These are phyloP conservation scores for Heterobasidion occidentale DNA, from an alignment of 1,284 basidiomycete genomes.

Conservation along the genomic window DNA sequence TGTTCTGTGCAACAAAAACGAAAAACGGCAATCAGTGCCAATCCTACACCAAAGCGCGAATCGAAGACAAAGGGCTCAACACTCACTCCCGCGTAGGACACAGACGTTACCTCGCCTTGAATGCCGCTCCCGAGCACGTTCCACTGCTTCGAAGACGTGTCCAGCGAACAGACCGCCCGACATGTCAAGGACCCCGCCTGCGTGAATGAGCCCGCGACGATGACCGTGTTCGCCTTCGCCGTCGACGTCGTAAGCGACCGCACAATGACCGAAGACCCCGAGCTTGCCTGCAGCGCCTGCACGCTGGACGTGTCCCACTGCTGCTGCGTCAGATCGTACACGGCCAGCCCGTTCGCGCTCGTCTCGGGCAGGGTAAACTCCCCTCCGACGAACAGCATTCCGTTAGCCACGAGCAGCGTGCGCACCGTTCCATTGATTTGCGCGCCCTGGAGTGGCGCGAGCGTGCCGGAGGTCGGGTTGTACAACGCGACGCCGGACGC, in stretches of 20 bases:
- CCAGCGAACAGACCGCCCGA: slow-evolving; percentile 75
- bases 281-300: slow-evolving; percentile 46
- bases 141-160: slow-evolving; percentile 70
- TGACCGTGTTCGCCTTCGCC: slow-evolving; percentile 54
- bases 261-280: slow-evolving; percentile 58
- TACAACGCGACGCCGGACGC: slow-evolving; percentile 69
- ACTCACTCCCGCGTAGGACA: slow-evolving; percentile 78
- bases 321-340: slow-evolving; percentile 65
- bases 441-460: slow-evolving; percentile 53
- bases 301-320: slow-evolving; percentile 53
- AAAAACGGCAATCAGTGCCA: slow-evolving; percentile 2
- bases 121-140: slow-evolving; percentile 75
- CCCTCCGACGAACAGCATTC: slow-evolving; percentile 75
- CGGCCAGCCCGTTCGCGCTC: slow-evolving; percentile 57
- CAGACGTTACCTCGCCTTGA: slow-evolving; percentile 71
- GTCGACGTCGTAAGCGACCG: slow-evolving; percentile 65
- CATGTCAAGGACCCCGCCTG: slow-evolving; percentile 75
- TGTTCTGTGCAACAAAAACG: slow-evolving; percentile 32
- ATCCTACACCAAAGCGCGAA: neutral
- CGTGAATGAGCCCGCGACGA: slow-evolving; percentile 84
- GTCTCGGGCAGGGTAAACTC: slow-evolving; percentile 56
- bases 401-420: slow-evolving; percentile 56
- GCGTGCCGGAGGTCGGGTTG: slow-evolving; percentile 39
- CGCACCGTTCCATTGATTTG: slow-evolving; percentile 69
- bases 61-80: neutral